Conservation (phyloP, 1,139 yeast genomes). For the Tardiomyces digboiensis region DNA sequence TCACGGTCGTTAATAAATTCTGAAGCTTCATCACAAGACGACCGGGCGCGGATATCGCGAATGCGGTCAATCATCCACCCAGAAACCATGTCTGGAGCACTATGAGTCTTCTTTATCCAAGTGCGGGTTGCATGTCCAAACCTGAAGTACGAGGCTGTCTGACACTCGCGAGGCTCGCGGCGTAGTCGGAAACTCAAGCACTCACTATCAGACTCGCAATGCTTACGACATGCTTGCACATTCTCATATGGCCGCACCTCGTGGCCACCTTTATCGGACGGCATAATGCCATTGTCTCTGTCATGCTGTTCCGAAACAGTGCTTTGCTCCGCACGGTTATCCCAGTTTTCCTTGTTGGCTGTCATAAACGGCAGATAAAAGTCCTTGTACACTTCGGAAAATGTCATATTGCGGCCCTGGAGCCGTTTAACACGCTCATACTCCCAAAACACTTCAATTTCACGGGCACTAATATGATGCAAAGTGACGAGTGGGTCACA, state of each 20-base stretch:
- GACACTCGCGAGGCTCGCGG: neutral
- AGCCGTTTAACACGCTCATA: slow-evolving; percentile 1
- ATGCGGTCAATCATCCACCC: slow-evolving; percentile 1
- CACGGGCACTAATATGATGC: slow-evolving; percentile 1
- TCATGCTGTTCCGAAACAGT: neutral
- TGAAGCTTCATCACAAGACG: neutral
- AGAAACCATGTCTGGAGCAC: neutral
- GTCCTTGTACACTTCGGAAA: slow-evolving; percentile 25
- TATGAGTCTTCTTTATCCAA: neutral
- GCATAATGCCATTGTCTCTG: neutral
- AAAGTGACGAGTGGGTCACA: slow-evolving; percentile 1
- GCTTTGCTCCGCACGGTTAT: neutral
- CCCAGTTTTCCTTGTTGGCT: neutral
- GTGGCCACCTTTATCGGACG: neutral
- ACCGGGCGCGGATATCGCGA: neutral
- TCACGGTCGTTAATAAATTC: neutral
- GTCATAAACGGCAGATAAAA: slow-evolving; percentile 20
- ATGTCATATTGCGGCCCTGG: slow-evolving; percentile 15
- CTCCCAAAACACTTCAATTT: slow-evolving; percentile 1
- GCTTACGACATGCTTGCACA: neutral
- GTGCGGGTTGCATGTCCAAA: neutral
- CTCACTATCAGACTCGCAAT: neutral
- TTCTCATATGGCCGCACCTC: neutral
- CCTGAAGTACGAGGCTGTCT: neutral
- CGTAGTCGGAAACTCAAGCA: neutral